phyloP scores from a whole-genome alignment of 2,329 filamentous ascomycete genomes.

The Samsoniella hepiali region DNA sequence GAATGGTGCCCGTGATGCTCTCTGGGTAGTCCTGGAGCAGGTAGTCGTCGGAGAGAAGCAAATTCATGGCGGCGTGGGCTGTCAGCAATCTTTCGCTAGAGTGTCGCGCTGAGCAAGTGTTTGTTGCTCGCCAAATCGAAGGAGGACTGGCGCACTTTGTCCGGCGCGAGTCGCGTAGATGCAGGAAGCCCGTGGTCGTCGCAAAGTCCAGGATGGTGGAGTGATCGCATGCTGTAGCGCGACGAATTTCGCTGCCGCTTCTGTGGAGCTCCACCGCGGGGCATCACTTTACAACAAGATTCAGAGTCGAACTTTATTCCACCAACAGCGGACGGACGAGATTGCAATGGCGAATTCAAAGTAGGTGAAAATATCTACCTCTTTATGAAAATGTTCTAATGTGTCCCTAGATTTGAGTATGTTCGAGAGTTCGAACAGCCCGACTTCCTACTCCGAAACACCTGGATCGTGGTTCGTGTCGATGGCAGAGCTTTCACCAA shows the following conservation, averaged over 20 bases:
- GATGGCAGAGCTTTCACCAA: conserved; percentile 95
- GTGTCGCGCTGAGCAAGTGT: neutral
- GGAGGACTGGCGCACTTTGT: neutral
- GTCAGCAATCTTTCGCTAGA: neutral
- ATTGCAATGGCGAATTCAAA: conserved; percentile 51
- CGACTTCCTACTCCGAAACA: conserved; percentile 79
- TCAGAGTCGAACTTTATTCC: neutral
- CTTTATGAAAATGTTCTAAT: conserved; percentile 1
- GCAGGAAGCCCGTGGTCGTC: neutral
- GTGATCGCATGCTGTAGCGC: conserved; percentile 5
- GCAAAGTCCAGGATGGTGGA: conserved; percentile 13
- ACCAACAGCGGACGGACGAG: conserved; percentile 7
- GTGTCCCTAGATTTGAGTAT: conserved; percentile 74
- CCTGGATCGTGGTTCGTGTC: conserved; percentile 91
- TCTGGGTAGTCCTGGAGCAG: conserved; percentile 82
- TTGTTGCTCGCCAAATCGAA: neutral
- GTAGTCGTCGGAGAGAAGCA: conserved; percentile 60
- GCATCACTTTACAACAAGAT: conserved; percentile 5
- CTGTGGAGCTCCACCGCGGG: conserved; percentile 18
- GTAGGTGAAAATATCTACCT: conserved; percentile 32
- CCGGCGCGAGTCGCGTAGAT: neutral
- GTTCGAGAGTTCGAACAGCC: conserved; percentile 84
- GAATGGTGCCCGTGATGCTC: conserved; percentile 80
- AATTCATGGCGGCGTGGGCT: conserved; percentile 45
- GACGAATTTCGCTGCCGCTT: conserved; percentile 14